These are phyloP conservation scores for Lanmaoa rubissima DNA, from an alignment of 768 basidiomycete species.

Conservation along the genomic window DNA sequence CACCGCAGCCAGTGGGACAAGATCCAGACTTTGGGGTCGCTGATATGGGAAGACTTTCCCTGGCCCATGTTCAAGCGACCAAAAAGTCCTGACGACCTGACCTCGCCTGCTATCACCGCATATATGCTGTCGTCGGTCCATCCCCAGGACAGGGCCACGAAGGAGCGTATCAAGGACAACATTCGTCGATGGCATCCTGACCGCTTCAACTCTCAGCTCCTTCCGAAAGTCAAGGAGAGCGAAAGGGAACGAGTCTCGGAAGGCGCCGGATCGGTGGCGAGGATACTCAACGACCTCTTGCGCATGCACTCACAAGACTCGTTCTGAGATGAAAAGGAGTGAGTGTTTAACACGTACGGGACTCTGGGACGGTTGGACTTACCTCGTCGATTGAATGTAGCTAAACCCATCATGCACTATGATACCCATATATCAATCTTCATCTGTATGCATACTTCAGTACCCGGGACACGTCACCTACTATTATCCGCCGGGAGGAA, in stretches of 20 bases:
- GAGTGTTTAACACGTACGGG: constrained; percentile 8
- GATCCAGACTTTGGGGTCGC: constrained; percentile 37
- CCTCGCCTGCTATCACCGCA: constrained; percentile 49
- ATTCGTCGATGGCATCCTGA: constrained; percentile 82
- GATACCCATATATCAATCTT: constrained; percentile 31
- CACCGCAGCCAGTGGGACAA: constrained; percentile 65
- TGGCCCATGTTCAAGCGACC: constrained; percentile 71
- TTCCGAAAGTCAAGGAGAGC: constrained; percentile 59
- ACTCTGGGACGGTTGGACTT: constrained; percentile 1
- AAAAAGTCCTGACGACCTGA: constrained; percentile 58
- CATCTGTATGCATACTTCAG: constrained; percentile 32
- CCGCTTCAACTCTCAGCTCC: constrained; percentile 68
- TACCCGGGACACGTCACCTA: constrained; percentile 11
- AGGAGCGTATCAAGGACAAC: constrained; percentile 75
- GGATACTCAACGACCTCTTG: constrained; percentile 71
- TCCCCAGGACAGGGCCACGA: constrained; percentile 50
- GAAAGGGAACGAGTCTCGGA: constrained; percentile 67
- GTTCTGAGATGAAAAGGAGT: constrained; percentile 34
- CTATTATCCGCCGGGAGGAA: constrained; percentile 12
- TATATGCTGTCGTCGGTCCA: constrained; percentile 61
- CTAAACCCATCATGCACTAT: constrained; percentile 21
- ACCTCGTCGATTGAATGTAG: constrained; percentile 13
- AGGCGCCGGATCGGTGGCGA: constrained; percentile 70
- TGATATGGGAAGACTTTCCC: constrained; percentile 68
- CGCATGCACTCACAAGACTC: constrained; percentile 43